phyloP scores from a whole-genome alignment of 2,329 filamentous ascomycete genomes.

The Lojkania enalia region DNA sequence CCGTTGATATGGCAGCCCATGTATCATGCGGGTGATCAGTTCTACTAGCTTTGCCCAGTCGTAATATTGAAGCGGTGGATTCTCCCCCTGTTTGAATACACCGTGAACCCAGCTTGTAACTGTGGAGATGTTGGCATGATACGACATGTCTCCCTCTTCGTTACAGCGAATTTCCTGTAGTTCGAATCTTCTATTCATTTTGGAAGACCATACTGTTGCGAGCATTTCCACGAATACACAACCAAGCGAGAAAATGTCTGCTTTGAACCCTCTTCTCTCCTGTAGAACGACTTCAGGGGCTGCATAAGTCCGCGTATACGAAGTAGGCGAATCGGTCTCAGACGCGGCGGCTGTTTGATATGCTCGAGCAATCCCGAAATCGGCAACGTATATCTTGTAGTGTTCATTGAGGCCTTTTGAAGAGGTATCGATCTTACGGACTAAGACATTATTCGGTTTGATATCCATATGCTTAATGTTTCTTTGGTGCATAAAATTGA shows the following conservation, averaged over 20 bases:
- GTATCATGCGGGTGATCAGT: neutral
- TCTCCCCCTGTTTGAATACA: too few species aligned
- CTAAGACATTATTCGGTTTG: conserved; percentile 28
- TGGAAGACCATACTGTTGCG: conserved; percentile 4
- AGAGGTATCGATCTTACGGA: conserved; percentile 11
- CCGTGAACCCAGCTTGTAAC: neutral
- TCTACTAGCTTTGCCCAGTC: neutral
- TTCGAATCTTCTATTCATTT: neutral
- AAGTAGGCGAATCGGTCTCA: conserved; percentile 20
- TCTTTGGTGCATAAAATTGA: conserved; percentile 19
- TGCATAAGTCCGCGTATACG: conserved; percentile 22
- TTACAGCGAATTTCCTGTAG: neutral
- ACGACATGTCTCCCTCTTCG: neutral
- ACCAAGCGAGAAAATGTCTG: conserved; percentile 30
- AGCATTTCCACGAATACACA: conserved; percentile 28
- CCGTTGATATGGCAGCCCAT: neutral
- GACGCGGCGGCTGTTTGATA: conserved; percentile 20
- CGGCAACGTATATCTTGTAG: conserved; percentile 25
- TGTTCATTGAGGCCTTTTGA: neutral
- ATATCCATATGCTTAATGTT: conserved; percentile 32
- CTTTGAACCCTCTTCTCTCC: conserved; percentile 14
- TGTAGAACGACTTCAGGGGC: conserved; percentile 26
- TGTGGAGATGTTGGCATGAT: neutral
- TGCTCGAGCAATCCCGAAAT: conserved; percentile 27
- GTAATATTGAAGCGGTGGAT: neutral